phyloP scores from a whole-genome alignment of 1,284 basidiomycete genomes.

The Fomitopsis schrenkii region DNA sequence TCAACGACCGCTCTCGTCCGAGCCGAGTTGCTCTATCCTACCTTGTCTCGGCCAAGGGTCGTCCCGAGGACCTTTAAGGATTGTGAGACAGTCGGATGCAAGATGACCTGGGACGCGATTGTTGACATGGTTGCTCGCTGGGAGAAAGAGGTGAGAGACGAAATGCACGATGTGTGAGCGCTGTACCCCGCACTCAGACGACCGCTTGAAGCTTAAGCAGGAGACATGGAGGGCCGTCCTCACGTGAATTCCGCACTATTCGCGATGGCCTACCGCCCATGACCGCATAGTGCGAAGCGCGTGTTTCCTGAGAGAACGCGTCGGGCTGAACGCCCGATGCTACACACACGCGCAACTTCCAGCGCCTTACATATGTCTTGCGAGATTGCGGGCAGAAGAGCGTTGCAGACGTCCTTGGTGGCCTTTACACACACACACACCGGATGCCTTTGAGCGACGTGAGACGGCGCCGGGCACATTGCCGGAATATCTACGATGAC shows the following conservation, averaged over 20 bases:
- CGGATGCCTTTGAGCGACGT: background rate
- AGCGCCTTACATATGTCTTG: no score
- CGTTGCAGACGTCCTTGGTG: no score
- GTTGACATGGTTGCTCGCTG: constrained; percentile 44
- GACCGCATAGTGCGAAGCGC: background rate
- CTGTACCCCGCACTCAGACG: background rate
- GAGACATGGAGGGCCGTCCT: constrained; percentile 3
- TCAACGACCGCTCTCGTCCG: background rate
- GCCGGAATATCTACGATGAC: background rate
- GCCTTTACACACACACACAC: no score
- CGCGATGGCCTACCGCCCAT: background rate
- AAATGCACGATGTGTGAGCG: background rate
- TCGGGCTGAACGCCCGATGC: background rate
- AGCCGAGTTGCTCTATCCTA: constrained; percentile 18
- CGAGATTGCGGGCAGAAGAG: no score
- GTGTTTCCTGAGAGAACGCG: background rate
- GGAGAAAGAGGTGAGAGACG: background rate
- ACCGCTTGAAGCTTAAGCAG: background rate
- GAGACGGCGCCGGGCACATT: background rate
- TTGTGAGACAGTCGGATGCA: constrained; percentile 80
- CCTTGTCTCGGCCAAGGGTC: constrained; percentile 89
- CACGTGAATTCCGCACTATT: constrained; percentile 12
- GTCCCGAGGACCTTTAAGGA: constrained; percentile 76
- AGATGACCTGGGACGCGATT: constrained; percentile 71
- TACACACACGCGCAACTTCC: background rate